A percentile compares a stretch with the other conserved stretches of the same genome.
phyloP scores from a whole-genome alignment of 1,284 basidiomycete species.

The Apiotrichum brassicae region DNA sequence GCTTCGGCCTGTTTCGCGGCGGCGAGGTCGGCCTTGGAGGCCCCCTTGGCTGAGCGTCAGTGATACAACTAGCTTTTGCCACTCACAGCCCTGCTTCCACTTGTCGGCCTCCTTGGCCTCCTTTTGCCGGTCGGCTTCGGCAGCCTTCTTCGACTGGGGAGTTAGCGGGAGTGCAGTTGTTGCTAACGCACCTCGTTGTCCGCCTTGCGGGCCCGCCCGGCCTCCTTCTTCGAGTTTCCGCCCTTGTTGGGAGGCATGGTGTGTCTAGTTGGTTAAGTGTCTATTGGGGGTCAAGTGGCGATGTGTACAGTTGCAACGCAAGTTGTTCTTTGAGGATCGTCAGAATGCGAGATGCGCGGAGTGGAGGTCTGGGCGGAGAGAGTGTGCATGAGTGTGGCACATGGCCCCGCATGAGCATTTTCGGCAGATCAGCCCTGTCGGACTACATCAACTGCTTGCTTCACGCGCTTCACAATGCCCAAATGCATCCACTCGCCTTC shows the following conservation, averaged over 20 bases:
- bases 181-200: slow-evolving; percentile 70
- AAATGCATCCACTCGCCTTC: too few relatives aligned
- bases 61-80: not conserved
- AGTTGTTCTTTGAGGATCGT: too few relatives aligned
- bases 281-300: too few relatives aligned
- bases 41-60: slow-evolving; percentile 13
- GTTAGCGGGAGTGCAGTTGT: not conserved
- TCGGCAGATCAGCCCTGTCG: too few relatives aligned
- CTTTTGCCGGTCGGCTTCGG: slow-evolving; percentile 28
- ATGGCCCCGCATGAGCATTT: too few relatives aligned
- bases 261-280: not conserved
- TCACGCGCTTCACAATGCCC: too few relatives aligned
- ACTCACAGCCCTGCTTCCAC: slow-evolving; percentile 67
- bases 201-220: slow-evolving; percentile 81
- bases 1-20: slow-evolving; percentile 51
- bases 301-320: too few relatives aligned
- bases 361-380: too few relatives aligned
- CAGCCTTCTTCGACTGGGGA: slow-evolving; percentile 55
- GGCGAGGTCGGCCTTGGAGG: slow-evolving; percentile 6
- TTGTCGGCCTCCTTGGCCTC: slow-evolving; percentile 62
- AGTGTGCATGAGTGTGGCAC: too few relatives aligned
- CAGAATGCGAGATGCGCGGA: too few relatives aligned
- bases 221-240: slow-evolving; percentile 81
- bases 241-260: slow-evolving; percentile 71
- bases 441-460: too few relatives aligned